phyloP scores from a whole-genome alignment of 192 early-diverging fungal species.

The Chytriomyces sp. region DNA sequence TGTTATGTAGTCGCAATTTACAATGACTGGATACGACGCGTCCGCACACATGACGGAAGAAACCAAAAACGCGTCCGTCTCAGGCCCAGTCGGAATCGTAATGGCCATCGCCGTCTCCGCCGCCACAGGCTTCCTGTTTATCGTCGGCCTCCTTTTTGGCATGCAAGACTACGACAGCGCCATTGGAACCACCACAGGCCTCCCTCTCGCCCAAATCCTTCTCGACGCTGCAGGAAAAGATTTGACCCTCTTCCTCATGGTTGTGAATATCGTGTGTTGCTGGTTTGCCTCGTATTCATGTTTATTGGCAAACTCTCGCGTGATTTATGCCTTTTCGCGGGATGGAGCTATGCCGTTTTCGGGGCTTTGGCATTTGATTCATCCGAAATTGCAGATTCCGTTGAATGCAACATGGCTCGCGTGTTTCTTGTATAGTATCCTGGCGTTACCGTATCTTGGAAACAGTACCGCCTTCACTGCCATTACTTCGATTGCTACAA shows the following conservation, averaged over 20 bases:
- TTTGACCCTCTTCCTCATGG: constrained; percentile 22
- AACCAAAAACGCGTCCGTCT: constrained; percentile 39
- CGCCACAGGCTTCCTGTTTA: constrained; percentile 39
- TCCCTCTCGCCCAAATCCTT: constrained; percentile 37
- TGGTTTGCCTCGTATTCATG: constrained; percentile 40
- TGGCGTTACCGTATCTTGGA: constrained; percentile 21
- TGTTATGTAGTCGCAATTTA: constrained; percentile 13
- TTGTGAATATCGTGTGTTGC: constrained; percentile 33
- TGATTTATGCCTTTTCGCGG: constrained; percentile 48
- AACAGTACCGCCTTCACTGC: constrained; percentile 42
- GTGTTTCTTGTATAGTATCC: constrained; percentile 18
- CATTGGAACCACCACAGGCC: constrained; percentile 12
- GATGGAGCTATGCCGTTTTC: constrained; percentile 47
- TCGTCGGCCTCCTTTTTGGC: constrained; percentile 35
- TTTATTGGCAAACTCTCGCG: constrained; percentile 34
- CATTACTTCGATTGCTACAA: constrained; percentile 47
- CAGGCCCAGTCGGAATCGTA: constrained; percentile 45
- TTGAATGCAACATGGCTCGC: constrained; percentile 33
- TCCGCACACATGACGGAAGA: constrained; percentile 51
- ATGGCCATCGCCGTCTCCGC: constrained; percentile 26
- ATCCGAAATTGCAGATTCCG: constrained; percentile 40
- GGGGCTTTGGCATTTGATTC: constrained; percentile 20
- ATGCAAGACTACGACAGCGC: constrained; percentile 22
- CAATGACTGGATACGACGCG: constrained; percentile 47
- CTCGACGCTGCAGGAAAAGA: constrained; percentile 8